A percentile compares a stretch with the other conserved stretches of the same genome.
Conservation (phyloP, 1,284 basidiomycete genomes). For the Ceratobasidium sp. region DNA sequence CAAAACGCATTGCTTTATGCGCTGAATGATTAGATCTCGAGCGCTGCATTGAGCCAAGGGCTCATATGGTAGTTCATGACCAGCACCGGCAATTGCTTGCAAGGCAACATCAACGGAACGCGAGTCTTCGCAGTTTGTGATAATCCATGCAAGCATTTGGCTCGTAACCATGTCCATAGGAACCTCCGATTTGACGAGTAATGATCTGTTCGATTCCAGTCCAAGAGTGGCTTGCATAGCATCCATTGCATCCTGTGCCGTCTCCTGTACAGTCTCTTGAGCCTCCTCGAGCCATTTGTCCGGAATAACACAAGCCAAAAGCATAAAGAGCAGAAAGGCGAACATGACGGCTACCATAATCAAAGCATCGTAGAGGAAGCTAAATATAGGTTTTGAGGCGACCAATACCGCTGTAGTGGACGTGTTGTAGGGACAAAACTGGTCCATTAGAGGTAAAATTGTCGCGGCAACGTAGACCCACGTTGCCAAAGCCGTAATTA, state of each 20-base stretch:
- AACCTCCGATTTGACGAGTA: not conserved
- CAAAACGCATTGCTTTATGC: not conserved
- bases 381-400: too few relatives aligned
- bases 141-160: conserved; percentile 13
- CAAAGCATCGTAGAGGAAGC: too few relatives aligned
- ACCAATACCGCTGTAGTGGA: not conserved
- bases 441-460: not conserved
- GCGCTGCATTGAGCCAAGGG: not conserved
- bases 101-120: not conserved
- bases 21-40: not conserved
- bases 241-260: not conserved
- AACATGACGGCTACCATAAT: not conserved
- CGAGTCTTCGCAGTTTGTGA: conserved; percentile 8
- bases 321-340: not conserved
- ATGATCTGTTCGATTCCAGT: not conserved
- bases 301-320: too few relatives aligned
- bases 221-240: not conserved
- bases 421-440: not conserved
- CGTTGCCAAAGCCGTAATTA: not conserved
- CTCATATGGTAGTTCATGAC: not conserved
- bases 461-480: not conserved
- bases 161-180: not conserved
- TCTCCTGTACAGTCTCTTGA: not conserved
- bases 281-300: too few relatives aligned
- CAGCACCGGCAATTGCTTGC: not conserved